phyloP scores from a whole-genome alignment of 257 asterid species.

The Fraxinus cuspidata region DNA sequence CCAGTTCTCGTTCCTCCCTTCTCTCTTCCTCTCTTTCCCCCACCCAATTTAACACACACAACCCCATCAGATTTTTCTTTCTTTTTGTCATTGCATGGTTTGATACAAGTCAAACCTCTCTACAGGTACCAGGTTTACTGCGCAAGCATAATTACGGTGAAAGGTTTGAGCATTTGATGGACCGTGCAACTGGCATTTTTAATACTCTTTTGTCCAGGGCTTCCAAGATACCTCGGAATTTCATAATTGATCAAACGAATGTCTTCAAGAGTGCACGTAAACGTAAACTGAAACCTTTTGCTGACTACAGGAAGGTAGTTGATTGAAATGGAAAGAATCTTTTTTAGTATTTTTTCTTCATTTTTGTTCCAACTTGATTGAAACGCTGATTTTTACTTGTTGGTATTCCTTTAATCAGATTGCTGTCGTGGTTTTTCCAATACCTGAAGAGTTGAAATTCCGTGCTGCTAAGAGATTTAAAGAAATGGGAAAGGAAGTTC shows the following conservation, averaged over 20 bases:
- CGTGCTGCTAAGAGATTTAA: slow-evolving; percentile 47
- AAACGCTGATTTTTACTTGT: neutral
- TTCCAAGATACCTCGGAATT: slow-evolving; percentile 55
- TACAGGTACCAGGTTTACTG: slow-evolving; percentile 54
- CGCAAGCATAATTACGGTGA: slow-evolving; percentile 43
- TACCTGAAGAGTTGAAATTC: slow-evolving; percentile 44
- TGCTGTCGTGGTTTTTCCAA: slow-evolving; percentile 59
- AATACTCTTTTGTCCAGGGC: slow-evolving; percentile 60
- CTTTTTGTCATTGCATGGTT: neutral
- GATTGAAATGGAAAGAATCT: neutral
- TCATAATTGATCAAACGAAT: slow-evolving; percentile 66
- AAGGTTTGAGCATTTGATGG: slow-evolving; percentile 49
- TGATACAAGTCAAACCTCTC: slow-evolving; percentile 10
- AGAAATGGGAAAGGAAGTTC: slow-evolving; percentile 60
- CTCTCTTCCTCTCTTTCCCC: neutral
- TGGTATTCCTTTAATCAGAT: slow-evolving; percentile 39
- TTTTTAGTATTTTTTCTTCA: neutral
- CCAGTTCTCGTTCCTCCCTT: slow-evolving; percentile 1
- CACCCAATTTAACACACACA: neutral
- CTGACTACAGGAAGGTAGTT: slow-evolving; percentile 48
- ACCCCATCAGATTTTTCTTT: neutral
- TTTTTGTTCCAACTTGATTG: neutral
- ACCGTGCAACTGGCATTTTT: slow-evolving; percentile 52
- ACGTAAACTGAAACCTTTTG: slow-evolving; percentile 56
- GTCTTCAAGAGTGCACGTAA: slow-evolving; percentile 56